Percentiles rank a stretch among this genome's conserved stretches.
phyloP scores from a whole-genome alignment of 2,329 filamentous ascomycete species.

The Cladophialophora chaetospira region DNA sequence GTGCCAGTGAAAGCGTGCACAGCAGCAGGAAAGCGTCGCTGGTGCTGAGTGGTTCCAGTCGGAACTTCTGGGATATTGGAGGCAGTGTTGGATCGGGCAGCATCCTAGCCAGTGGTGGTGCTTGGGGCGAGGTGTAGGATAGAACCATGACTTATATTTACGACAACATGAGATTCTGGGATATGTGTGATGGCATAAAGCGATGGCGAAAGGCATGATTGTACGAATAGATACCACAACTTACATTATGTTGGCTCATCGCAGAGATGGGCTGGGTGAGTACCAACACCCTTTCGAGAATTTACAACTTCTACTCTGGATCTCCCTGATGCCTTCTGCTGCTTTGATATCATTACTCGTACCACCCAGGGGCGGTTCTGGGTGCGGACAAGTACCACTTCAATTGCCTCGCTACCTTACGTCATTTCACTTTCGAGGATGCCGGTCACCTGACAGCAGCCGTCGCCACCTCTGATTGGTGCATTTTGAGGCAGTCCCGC shows the following conservation, averaged over 20 bases:
- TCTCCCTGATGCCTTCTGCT: neutral
- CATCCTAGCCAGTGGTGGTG: constrained; percentile 68
- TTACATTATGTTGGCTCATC: constrained; percentile 9
- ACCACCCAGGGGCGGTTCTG: no score
- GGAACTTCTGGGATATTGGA: constrained; percentile 92
- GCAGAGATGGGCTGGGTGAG: no score
- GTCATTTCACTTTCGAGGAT: neutral
- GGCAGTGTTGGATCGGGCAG: constrained; percentile 74
- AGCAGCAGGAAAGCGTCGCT: constrained; percentile 63
- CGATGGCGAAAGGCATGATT: constrained; percentile 6
- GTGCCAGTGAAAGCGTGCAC: constrained; percentile 83
- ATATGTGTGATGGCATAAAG: constrained; percentile 6
- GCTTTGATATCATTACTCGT: no score
- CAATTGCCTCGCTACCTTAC: no score
- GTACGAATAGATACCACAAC: constrained; percentile 26
- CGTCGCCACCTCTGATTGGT: neutral
- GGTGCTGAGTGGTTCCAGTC: constrained; percentile 65
- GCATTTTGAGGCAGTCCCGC: neutral
- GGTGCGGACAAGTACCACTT: no score
- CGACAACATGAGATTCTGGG: neutral
- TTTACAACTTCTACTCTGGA: neutral
- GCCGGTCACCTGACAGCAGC: neutral
- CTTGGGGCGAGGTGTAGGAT: constrained; percentile 71
- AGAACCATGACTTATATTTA: neutral
- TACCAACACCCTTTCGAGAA: no score